A percentile compares a stretch with the other conserved stretches of the same genome.
Conservation (phyloP, 192 early-diverging fungal species). For the Coemansia umbellata region DNA sequence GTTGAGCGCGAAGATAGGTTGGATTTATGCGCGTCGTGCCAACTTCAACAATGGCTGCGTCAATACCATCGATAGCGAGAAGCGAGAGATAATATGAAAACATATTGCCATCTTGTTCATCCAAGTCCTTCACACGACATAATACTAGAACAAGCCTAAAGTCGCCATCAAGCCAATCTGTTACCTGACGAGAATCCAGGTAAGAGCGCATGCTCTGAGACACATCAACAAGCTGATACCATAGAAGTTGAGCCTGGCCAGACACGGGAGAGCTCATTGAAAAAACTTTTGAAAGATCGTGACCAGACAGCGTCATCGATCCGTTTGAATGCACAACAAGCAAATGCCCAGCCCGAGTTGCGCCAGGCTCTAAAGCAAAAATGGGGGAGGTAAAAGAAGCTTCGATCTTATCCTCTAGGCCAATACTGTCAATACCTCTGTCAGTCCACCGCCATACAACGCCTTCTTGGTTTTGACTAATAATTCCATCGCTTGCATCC, state of each 20-base stretch:
- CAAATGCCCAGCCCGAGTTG: constrained; percentile 24
- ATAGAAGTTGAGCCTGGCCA: constrained; percentile 14
- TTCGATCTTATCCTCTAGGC: constrained; percentile 39
- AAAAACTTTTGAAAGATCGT: constrained; percentile 11
- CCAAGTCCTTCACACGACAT: constrained; percentile 10
- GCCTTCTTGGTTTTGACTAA: constrained; percentile 4
- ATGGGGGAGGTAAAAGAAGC: constrained; percentile 10
- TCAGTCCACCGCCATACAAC: constrained; percentile 51
- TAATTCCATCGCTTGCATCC: constrained; percentile 21
- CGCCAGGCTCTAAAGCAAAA: constrained; percentile 35
- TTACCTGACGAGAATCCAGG: constrained; percentile 46
- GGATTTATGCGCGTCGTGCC: constrained; percentile 46
- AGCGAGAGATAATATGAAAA: constrained; percentile 27
- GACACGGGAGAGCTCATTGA: constrained; percentile 7
- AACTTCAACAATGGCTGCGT: constrained; percentile 26
- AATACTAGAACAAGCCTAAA: constrained; percentile 25
- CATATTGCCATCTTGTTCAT: constrained; percentile 4
- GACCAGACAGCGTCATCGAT: constrained; percentile 18
- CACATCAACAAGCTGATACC: constrained; percentile 46
- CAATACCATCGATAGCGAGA: constrained; percentile 24
- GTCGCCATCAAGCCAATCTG: constrained; percentile 42
- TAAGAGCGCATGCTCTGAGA: constrained; percentile 51
- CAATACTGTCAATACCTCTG: constrained; percentile 41
- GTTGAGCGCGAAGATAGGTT: constrained; percentile 22
- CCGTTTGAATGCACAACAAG: constrained; percentile 38